Conservation (phyloP, 441 rosid species). For the Euphorbia corollata region DNA sequence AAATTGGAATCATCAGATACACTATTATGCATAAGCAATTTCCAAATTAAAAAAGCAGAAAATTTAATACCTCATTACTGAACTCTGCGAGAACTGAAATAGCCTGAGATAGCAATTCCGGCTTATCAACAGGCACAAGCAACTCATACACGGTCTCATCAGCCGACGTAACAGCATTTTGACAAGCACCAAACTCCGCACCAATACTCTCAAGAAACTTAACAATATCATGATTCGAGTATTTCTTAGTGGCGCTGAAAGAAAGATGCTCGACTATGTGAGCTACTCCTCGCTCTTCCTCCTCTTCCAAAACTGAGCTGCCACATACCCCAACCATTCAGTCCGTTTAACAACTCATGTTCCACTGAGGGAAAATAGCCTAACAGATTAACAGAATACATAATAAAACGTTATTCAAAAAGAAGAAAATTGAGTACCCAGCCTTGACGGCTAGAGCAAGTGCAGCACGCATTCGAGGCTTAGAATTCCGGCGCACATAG, state of each 20-base stretch:
- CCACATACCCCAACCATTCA: conserved; percentile 28
- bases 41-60: background rate
- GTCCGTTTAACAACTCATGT: background rate
- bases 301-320: conserved; percentile 99
- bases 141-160: conserved; percentile 85
- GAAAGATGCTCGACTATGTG: conserved; percentile 96
- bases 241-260: conserved; percentile 76
- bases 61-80: conserved; percentile 61
- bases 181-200: conserved; percentile 97
- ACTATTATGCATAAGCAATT: background rate
- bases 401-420: no score
- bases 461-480: conserved; percentile 88
- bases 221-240: conserved; percentile 83
- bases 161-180: conserved; percentile 80
- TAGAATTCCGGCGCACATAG: conserved; percentile 79
- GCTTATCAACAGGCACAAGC: conserved; percentile 90
- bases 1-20: conserved; percentile 12
- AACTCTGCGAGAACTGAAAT: conserved; percentile 82
- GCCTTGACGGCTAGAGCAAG: conserved; percentile 82
- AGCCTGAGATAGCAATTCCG: conserved; percentile 74
- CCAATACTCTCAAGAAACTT: conserved; percentile 94
- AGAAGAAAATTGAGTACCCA: conserved; percentile 40
- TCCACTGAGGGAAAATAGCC: background rate
- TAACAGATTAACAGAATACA: background rate
- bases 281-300: conserved; percentile 89